Base-by-base conservation (phyloP, 73 alveolate genomes). In the Uronychia binucleata region DNA sequence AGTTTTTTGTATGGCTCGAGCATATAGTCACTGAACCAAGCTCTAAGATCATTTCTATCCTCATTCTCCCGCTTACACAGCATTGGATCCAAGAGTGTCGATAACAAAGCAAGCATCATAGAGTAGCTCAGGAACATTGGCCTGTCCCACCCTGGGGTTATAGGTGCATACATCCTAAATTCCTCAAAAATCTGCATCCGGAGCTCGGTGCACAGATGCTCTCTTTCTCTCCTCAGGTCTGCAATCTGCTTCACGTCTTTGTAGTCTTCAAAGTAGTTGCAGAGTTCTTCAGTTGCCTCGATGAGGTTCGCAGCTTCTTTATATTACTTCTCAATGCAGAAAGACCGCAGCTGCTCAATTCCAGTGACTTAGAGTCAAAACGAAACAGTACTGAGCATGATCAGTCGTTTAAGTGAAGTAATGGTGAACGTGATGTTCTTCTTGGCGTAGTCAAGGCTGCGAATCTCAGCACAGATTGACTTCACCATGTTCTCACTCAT, bases 371-470 rank as follows among this genome's bases (percentile, higher is more conserved):
- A 0, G 75, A 13, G 5, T 59, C 0, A 83, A 30, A 28, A 32
- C 30, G 25, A 30, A 34, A 26, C 1, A 78, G 74, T 85, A 85
- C 91, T 85, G 28, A 98, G 86, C 99, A 97, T 98, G 31, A 90
- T 94, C 88, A 98, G 93, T 89, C 96, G 85, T 86, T 97, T 98
- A 30, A 98, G 88, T 26, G 99, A 94, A 25, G 98, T 92, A 57
- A 98, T 96, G n/a, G 99, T 88, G 79, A 91, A 88, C 28, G 98
- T 94, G 26, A 98, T 92, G 87, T 98, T 98, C 75, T 93, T 94
- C 94, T 98, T 98, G 33, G 99, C 99, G 92, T 87, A 89, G 81
- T 97, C 99, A 46, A 96, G 93, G 80, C 92, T 94, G 82, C 97
- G 92, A n/a, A 97, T 98, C 57, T 97, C 99, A 79, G 95, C 87